Conservation (phyloP, 2,329 filamentous ascomycete species). For the Fusarium praegraminearum region DNA sequence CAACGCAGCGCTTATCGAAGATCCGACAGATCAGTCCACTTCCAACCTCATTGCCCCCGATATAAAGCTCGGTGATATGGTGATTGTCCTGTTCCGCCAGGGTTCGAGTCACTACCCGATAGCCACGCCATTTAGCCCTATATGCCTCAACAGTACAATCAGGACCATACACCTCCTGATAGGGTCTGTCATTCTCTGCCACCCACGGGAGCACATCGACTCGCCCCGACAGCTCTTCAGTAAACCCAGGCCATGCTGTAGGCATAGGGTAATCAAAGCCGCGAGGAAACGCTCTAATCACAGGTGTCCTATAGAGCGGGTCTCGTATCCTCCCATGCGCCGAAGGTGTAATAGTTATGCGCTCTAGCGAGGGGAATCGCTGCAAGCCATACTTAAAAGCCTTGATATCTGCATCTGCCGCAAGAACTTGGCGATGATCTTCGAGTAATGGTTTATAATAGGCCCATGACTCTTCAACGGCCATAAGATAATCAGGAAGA, state of each 20-base stretch:
- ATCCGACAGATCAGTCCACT: background rate
- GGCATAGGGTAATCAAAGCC: constrained; percentile 4
- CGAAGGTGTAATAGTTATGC: background rate
- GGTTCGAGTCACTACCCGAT: background rate
- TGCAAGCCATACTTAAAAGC: constrained; percentile 2
- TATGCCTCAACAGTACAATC: constrained; percentile 1
- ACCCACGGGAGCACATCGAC: background rate
- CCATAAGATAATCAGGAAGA: background rate
- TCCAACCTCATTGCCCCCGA: background rate
- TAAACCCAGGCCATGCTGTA: background rate
- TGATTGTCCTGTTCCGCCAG: background rate
- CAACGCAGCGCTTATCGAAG: background rate
- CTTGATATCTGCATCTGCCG: background rate
- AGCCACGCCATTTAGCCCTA: constrained; percentile 9
- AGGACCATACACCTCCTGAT: background rate
- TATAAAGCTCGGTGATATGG: background rate
- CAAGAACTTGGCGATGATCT: background rate
- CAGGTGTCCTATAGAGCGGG: background rate
- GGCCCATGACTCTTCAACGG: background rate
- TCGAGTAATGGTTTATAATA: background rate
- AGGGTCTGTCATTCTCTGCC: background rate
- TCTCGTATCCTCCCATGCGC: background rate
- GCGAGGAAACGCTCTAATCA: constrained; percentile 4
- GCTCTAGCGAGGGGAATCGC: background rate
- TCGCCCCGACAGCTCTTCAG: background rate